Percentiles rank a stretch among this genome's conserved stretches.
These are phyloP conservation scores for Trypanosoma lewisi DNA, from an alignment of 208 protist genomes.

Conservation along the genomic window DNA sequence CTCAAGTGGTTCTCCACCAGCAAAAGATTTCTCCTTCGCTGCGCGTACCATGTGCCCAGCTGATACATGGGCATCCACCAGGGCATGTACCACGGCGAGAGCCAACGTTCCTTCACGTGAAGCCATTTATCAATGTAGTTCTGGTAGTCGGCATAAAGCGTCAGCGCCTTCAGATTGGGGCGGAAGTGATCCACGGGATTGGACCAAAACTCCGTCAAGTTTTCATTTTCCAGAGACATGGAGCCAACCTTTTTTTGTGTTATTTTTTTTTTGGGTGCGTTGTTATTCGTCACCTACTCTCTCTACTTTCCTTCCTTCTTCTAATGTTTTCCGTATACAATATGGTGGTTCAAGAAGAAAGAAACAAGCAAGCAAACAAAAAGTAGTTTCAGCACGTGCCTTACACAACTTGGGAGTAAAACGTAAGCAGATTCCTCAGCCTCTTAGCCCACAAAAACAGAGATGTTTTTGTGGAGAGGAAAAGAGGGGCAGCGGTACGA, in stretches of 20 bases:
- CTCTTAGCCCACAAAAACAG: no score
- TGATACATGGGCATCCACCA: conserved; percentile 89
- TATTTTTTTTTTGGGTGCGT: conserved; percentile 10
- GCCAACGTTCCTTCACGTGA: conserved; percentile 76
- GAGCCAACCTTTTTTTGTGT: not conserved
- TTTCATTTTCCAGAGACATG: conserved; percentile 40
- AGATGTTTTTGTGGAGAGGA: no score
- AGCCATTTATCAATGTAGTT: conserved; percentile 79
- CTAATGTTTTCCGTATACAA: no score
- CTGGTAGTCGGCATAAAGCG: conserved; percentile 84
- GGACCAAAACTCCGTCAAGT: conserved; percentile 64
- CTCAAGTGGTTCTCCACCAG: conserved; percentile 91
- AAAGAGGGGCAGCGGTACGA: no score
- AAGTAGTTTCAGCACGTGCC: no score
- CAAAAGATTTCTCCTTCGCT: conserved; percentile 87
- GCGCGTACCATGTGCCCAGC: conserved; percentile 74
- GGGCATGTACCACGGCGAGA: conserved; percentile 79
- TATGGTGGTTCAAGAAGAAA: no score
- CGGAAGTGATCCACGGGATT: conserved; percentile 92
- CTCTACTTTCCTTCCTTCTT: conserved; percentile 13
- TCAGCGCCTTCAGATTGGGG: conserved; percentile 84
- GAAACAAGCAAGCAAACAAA: no score
- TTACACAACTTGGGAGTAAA: no score
- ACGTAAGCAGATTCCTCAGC: no score
- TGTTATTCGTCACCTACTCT: conserved; percentile 5